phyloP scores from a whole-genome alignment of 495 filamentous ascomycete species.

The Schizothecium vesticola region DNA sequence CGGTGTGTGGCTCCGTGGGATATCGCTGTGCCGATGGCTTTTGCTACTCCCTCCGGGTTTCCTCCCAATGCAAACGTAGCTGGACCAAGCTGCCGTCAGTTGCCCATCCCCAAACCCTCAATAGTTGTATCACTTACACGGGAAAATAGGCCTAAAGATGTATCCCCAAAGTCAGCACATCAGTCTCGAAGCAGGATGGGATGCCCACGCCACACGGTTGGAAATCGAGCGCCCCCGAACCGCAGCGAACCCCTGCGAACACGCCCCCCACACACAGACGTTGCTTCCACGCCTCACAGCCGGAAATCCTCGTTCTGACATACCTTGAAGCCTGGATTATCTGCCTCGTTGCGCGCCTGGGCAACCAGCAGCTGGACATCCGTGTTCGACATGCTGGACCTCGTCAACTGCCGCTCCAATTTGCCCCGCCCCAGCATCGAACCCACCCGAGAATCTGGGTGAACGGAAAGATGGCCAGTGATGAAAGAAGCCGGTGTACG shows the following conservation, averaged over 20 bases:
- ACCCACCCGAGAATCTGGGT: conserved; percentile 40
- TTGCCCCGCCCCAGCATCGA: conserved; percentile 6
- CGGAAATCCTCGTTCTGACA: not conserved
- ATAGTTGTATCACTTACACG: conserved; percentile 47
- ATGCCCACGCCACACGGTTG: too few species aligned
- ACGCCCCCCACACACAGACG: not conserved
- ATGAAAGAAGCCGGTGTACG: conserved; percentile 54
- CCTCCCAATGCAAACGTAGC: conserved; percentile 51
- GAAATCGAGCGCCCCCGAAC: not conserved
- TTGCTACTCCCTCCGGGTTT: conserved; percentile 38
- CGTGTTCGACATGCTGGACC: conserved; percentile 52
- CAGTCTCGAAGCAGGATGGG: not conserved
- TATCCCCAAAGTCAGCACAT: conserved; percentile 1
- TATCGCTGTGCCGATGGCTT: conserved; percentile 18
- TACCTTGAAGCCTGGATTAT: conserved; percentile 58
- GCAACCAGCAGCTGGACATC: conserved; percentile 61
- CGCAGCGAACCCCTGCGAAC: not conserved
- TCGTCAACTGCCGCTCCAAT: conserved; percentile 28
- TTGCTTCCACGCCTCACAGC: not conserved
- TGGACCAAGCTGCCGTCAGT: conserved; percentile 23
- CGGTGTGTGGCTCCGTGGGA: conserved; percentile 17
- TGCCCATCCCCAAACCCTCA: not conserved
- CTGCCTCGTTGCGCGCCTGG: conserved; percentile 62
- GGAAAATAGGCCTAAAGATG: conserved; percentile 61
- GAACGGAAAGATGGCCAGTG: conserved; percentile 60